Evolutionary conservation across 2,329 filamentous ascomycete species (phyloP).

Genomic region (Phialophora expanda): DNA sequence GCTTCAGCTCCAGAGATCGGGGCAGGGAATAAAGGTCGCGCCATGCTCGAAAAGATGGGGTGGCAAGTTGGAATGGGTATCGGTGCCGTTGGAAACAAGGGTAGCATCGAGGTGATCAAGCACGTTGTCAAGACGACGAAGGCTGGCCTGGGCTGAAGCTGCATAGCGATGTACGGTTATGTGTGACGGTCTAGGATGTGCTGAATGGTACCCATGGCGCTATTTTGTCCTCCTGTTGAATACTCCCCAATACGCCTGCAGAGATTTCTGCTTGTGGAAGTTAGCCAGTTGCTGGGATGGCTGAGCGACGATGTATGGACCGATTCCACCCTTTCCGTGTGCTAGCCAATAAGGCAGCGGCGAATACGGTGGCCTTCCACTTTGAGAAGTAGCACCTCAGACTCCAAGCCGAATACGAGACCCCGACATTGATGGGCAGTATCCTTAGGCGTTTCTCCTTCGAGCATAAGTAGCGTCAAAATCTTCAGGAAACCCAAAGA

Average conservation of each 20-base stretch:
- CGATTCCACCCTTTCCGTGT: background rate
- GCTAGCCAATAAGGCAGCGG: conserved; percentile 13
- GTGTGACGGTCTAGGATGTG: background rate
- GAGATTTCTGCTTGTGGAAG: background rate
- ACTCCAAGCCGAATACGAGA: conserved; percentile 1
- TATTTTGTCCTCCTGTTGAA: background rate
- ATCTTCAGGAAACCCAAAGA: background rate
- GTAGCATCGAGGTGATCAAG: conserved; percentile 81
- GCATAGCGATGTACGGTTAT: background rate
- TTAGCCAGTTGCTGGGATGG: background rate
- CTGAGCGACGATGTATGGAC: background rate
- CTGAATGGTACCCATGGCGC: background rate
- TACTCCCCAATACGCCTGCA: background rate
- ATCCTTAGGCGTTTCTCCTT: background rate
- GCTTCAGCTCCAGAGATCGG: conserved; percentile 83
- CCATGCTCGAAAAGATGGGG: conserved; percentile 96
- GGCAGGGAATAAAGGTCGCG: conserved; percentile 78
- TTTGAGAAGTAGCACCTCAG: conserved; percentile 11
- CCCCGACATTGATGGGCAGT: background rate
- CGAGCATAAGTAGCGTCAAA: background rate
- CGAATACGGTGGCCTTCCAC: conserved; percentile 20
- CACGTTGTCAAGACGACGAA: conserved; percentile 87
- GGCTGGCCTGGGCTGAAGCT: conserved; percentile 71
- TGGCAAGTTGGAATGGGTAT: conserved; percentile 88
- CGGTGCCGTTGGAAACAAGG: conserved; percentile 81